phyloP scores from a whole-genome alignment of 2,329 filamentous ascomycete genomes.

The Xylariaceae sp. region DNA sequence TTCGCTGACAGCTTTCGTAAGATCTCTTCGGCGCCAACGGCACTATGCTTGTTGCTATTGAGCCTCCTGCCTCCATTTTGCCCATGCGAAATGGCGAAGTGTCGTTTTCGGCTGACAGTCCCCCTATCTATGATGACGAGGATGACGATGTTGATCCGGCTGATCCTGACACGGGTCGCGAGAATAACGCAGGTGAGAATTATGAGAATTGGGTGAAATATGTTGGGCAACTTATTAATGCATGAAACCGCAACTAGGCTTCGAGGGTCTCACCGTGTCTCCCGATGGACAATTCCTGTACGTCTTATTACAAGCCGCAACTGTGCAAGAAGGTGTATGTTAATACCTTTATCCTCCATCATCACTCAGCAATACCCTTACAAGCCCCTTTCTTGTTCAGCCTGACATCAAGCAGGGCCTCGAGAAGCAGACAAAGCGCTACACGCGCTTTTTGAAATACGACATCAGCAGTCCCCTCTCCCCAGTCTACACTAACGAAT shows the following conservation, averaged over 20 bases:
- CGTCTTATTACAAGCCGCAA: conserved; percentile 61
- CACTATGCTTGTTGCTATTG: conserved; percentile 58
- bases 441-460: conserved; percentile 62
- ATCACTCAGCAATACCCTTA: no score
- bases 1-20: conserved; percentile 9
- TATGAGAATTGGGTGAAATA: neutral
- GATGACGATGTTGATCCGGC: conserved; percentile 44
- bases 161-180: conserved; percentile 57
- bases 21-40: conserved; percentile 51
- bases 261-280: conserved; percentile 64
- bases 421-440: conserved; percentile 47
- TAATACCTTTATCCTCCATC: neutral
- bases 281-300: conserved; percentile 61
- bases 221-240: neutral
- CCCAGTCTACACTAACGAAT: conserved; percentile 54
- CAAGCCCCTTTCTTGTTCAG: neutral
- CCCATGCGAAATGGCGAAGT: conserved; percentile 58
- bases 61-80: conserved; percentile 60
- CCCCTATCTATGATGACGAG: conserved; percentile 54
- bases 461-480: conserved; percentile 44
- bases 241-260: conserved; percentile 33
- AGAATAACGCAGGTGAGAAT: conserved; percentile 60
- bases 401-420: conserved; percentile 18
- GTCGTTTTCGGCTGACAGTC: conserved; percentile 61
- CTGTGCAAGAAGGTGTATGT: conserved; percentile 55